Conservation (phyloP, 2,329 filamentous ascomycete species). For the Penicillium glabrum region DNA sequence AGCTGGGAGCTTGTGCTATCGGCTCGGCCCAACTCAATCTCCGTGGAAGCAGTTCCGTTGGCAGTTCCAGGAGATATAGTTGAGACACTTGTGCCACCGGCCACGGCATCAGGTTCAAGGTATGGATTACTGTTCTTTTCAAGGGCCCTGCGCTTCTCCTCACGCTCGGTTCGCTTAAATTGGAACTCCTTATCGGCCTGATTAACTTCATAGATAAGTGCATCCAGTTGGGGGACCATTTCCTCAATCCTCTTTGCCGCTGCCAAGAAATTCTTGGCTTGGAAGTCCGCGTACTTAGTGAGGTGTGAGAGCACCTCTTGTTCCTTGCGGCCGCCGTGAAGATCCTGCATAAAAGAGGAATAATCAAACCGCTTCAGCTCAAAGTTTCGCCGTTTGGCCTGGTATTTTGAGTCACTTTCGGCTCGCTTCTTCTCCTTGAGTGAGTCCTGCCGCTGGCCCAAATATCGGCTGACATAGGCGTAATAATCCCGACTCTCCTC, state of each 20-base stretch:
- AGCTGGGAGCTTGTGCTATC: slow-evolving; percentile 74
- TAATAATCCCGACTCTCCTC: slow-evolving; percentile 99
- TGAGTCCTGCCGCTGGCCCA: slow-evolving; percentile 94
- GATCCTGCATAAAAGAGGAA: slow-evolving; percentile 97
- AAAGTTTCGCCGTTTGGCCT: slow-evolving; percentile 88
- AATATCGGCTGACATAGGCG: slow-evolving; percentile 87
- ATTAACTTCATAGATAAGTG: slow-evolving; percentile 82
- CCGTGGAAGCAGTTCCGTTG: slow-evolving; percentile 58
- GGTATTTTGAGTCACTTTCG: slow-evolving; percentile 95
- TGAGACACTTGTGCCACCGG: slow-evolving; percentile 38
- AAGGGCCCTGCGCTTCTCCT: slow-evolving; percentile 85
- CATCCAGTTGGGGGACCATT: slow-evolving; percentile 85
- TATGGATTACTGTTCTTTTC: slow-evolving; percentile 82
- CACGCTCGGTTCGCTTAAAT: slow-evolving; percentile 88
- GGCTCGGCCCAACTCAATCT: slow-evolving; percentile 69
- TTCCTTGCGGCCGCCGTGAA: slow-evolving; percentile 98
- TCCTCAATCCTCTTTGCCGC: slow-evolving; percentile 85
- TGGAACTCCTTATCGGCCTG: slow-evolving; percentile 96
- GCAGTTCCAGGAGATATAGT: slow-evolving; percentile 33
- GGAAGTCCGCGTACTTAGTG: slow-evolving; percentile 88
- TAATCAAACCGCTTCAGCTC: slow-evolving; percentile 98
- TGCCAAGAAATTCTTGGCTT: slow-evolving; percentile 77
- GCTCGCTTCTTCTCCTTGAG: slow-evolving; percentile 95
- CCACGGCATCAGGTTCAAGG: slow-evolving; percentile 65
- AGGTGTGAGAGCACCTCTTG: slow-evolving; percentile 94